Conservation (phyloP, 1,284 basidiomycete genomes). For the Ceratobasidium sp. region DNA sequence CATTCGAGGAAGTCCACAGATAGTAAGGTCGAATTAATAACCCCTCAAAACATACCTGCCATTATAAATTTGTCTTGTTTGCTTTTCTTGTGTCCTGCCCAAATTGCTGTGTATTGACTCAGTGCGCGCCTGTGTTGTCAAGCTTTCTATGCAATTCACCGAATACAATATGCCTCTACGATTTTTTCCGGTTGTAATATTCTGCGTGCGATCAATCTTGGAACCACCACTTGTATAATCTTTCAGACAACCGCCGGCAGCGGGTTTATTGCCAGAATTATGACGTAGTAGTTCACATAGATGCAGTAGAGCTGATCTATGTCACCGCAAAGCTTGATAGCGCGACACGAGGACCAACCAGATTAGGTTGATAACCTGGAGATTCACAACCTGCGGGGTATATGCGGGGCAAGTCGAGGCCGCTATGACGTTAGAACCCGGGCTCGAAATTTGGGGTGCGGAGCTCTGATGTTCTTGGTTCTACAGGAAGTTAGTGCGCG, state of each 20-base stretch:
- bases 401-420: slow-evolving; percentile 19
- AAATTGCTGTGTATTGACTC: not conserved
- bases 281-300: not conserved
- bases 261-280: not conserved
- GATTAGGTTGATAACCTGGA: slow-evolving; percentile 12
- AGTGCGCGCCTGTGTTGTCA: not conserved
- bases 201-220: too few relatives aligned
- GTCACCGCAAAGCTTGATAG: slow-evolving; percentile 4
- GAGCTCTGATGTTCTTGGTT: slow-evolving; percentile 20
- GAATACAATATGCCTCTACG: too few relatives aligned
- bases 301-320: not conserved
- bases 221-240: too few relatives aligned
- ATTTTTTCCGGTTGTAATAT: too few relatives aligned
- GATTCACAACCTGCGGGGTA: not conserved
- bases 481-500: not conserved
- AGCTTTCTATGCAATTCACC: not conserved
- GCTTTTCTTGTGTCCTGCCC: not conserved
- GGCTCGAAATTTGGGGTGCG: slow-evolving; percentile 25
- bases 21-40: too few relatives aligned
- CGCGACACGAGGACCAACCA: not conserved
- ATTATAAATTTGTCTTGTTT: not conserved
- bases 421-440: not conserved
- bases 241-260: not conserved
- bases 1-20: too few relatives aligned
- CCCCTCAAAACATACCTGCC: too few relatives aligned